Conservation (phyloP, 371 early-diverging fungal genomes). For the Parasitella parasitica region DNA sequence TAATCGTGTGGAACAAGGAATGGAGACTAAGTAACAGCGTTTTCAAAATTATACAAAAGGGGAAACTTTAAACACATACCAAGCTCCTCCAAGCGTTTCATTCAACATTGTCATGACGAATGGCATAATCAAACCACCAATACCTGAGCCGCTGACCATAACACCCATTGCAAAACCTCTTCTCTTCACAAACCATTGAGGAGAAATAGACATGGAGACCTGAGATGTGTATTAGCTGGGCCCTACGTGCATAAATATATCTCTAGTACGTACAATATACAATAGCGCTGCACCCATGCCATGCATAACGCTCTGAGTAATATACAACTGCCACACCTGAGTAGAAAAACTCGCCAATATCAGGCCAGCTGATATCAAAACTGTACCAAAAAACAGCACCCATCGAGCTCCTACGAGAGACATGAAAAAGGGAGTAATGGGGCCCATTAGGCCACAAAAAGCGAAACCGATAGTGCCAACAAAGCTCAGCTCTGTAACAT, state of each 20-base stretch:
- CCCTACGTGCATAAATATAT: not conserved
- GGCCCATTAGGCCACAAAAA: conserved; percentile 33
- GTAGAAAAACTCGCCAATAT: conserved; percentile 30
- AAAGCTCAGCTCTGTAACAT: conserved; percentile 24
- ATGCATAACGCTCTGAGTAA: conserved; percentile 35
- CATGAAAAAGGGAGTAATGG: conserved; percentile 26
- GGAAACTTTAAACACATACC: conserved; percentile 29
- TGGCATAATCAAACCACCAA: conserved; percentile 75
- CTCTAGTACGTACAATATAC: conserved; percentile 12
- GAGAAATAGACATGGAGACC: conserved; percentile 53
- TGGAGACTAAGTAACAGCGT: not conserved
- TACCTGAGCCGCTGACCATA: conserved; percentile 74
- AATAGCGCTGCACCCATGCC: conserved; percentile 48
- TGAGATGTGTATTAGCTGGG: not conserved
- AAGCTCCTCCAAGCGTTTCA: conserved; percentile 53
- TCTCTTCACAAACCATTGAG: conserved; percentile 75
- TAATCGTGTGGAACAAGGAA: not conserved
- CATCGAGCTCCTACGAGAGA: conserved; percentile 25
- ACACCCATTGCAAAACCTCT: conserved; percentile 79
- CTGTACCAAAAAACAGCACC: conserved; percentile 23
- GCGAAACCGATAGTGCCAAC: conserved; percentile 35
- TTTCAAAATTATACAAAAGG: not conserved
- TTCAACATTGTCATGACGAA: conserved; percentile 65
- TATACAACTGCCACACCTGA: conserved; percentile 36
- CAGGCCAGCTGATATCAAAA: conserved; percentile 24